Evolutionary conservation across 2,329 filamentous ascomycete species (phyloP), one percentile per base, ranked within the genome.

Genomic region (Colletotrichum sp.): DNA sequence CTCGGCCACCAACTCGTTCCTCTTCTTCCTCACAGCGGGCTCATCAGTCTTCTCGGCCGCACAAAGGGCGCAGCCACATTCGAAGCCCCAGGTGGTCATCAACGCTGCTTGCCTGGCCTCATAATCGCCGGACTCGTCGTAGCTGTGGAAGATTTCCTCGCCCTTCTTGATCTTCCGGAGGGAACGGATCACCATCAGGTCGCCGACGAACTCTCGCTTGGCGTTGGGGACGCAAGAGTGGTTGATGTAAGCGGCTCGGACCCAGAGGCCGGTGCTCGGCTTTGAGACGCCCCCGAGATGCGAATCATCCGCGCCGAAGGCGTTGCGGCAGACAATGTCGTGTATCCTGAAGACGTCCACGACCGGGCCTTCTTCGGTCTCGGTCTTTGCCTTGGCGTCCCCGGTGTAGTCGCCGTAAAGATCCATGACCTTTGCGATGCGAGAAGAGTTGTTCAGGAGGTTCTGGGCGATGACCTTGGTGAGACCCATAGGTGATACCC

Each of bases 171-270:
- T 85, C n/a, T 71, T 48, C 6, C 80, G 79, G 1, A 74, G 80
- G 3, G 86, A 84, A 7, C 84, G 85, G 10, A 88, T 70, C 6
- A 87, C 77, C 68, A 86, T 81, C 5, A 86, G 70, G 73, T 86
- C 86, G 26, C 86, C 86, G 7, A 86, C 79, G 63, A 83, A 86
- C 3, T 83, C 80, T 32, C 83, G 84, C 59, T 79, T 80, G 0
- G 79, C 74, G 72, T 86, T 88, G 36, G 82, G 68, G 2, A 82
- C 65, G 71, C 86, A 88, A 0, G 84, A 85, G 74, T 88, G 86
- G 63, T 88, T 88, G 73, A 86, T 83, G 72, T 85, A 86, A 0
- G 86, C 83, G 5, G 85, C 82, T 6, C 81, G 77, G 2, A 82
- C 78, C 85, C 85, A 88, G 30, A 88, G 77, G 4, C 85, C 86